A percentile compares a stretch with the other conserved stretches of the same genome.
These are phyloP conservation scores for Entonaema liquescens DNA, from an alignment of 495 filamentous ascomycete species.

Conservation along the genomic window DNA sequence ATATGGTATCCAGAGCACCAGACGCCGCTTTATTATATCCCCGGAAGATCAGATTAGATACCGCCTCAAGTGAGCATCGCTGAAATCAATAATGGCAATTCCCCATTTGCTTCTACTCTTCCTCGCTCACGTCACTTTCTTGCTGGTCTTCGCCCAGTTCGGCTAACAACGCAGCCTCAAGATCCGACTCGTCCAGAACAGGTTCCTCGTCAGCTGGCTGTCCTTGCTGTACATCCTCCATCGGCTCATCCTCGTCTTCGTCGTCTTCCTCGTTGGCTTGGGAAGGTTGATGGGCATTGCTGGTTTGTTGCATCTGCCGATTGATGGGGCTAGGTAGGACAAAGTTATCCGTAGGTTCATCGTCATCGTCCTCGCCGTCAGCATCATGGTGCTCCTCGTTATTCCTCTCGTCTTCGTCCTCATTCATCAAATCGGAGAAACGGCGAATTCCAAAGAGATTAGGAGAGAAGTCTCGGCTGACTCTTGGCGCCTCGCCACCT, in stretches of 20 bases:
- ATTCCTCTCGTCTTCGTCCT: slow-evolving; percentile 39
- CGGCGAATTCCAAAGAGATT: slow-evolving; percentile 50
- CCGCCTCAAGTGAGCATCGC: neutral
- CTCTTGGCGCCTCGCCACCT: slow-evolving; percentile 46
- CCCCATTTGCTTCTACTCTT: slow-evolving; percentile 37
- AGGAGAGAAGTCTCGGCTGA: slow-evolving; percentile 46
- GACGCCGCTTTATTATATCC: slow-evolving; percentile 21
- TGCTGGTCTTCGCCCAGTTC: slow-evolving; percentile 45
- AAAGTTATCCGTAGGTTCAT: slow-evolving; percentile 45
- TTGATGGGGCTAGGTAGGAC: slow-evolving; percentile 49
- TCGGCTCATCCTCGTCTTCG: slow-evolving; percentile 38
- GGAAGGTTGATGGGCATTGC: slow-evolving; percentile 9
- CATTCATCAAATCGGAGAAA: slow-evolving; percentile 53
- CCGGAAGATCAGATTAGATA: neutral
- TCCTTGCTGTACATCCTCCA: slow-evolving; percentile 43
- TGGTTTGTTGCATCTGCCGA: slow-evolving; percentile 37
- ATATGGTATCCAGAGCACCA: slow-evolving; percentile 32
- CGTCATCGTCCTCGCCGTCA: slow-evolving; percentile 48
- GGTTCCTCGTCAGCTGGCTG: slow-evolving; percentile 29
- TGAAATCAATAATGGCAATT: neutral
- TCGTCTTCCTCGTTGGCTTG: slow-evolving; percentile 21
- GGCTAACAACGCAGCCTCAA: slow-evolving; percentile 52
- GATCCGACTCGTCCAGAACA: slow-evolving; percentile 44
- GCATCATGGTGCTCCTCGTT: slow-evolving; percentile 47
- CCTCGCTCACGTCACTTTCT: slow-evolving; percentile 54